Conservation (phyloP, 2,329 filamentous ascomycete species). For the Colletotrichum horii region DNA sequence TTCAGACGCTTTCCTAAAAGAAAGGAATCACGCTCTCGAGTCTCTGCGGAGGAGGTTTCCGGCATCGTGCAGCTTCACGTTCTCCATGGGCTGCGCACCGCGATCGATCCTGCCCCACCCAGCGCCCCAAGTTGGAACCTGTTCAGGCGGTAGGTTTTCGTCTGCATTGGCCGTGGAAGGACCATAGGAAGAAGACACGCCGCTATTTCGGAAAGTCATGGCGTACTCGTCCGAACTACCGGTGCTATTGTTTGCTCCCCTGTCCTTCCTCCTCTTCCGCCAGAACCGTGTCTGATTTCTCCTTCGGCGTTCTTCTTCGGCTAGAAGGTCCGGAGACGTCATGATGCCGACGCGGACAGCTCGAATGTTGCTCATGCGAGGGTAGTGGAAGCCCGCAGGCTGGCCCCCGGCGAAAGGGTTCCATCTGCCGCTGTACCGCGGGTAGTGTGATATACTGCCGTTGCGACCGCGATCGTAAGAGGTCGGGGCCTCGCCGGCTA, state of each 20-base stretch:
- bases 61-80: slow-evolving; percentile 38
- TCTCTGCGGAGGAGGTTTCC: slow-evolving; percentile 32
- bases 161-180: slow-evolving; percentile 16
- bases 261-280: slow-evolving; percentile 23
- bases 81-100: slow-evolving; percentile 26
- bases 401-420: slow-evolving; percentile 55
- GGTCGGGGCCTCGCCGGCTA: slow-evolving; percentile 70
- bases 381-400: slow-evolving; percentile 56
- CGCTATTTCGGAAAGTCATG: slow-evolving; percentile 23
- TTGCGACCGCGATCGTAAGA: slow-evolving; percentile 59
- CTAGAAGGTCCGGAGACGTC: slow-evolving; percentile 45
- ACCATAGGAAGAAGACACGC: slow-evolving; percentile 26
- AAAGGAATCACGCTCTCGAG: background rate
- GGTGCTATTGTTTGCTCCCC: slow-evolving; percentile 24
- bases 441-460: slow-evolving; percentile 48
- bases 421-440: slow-evolving; percentile 39
- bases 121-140: slow-evolving; percentile 16
- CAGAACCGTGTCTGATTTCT: slow-evolving; percentile 16
- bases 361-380: slow-evolving; percentile 36
- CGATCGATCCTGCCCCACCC: slow-evolving; percentile 35
- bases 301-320: slow-evolving; percentile 20
- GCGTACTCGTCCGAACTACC: slow-evolving; percentile 2
- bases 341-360: slow-evolving; percentile 45
- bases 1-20: background rate
- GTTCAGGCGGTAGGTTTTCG: background rate